Percentiles rank a stretch among this genome's conserved stretches.
Conservation (phyloP, 2,329 filamentous ascomycete genomes). For the Escovopsis sp. region DNA sequence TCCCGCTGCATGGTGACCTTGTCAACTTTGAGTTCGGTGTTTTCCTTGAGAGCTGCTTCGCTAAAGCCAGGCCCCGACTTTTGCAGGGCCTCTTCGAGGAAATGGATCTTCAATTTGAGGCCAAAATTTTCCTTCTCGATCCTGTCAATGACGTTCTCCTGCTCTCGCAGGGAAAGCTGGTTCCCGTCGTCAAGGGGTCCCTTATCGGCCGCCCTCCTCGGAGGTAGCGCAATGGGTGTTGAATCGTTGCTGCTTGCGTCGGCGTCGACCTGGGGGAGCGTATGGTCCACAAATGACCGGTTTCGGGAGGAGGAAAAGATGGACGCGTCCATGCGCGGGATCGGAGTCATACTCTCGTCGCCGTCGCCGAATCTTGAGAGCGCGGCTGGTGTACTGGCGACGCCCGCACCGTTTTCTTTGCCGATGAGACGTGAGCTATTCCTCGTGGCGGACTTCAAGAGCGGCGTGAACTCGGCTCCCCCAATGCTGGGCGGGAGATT, state of each 20-base stretch:
- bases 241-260: slow-evolving; percentile 69
- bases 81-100: slow-evolving; percentile 76
- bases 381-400: slow-evolving; percentile 50
- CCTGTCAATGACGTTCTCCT: slow-evolving; percentile 88
- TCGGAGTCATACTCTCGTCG: slow-evolving; percentile 47
- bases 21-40: slow-evolving; percentile 89
- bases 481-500: slow-evolving; percentile 53
- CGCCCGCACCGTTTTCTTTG: slow-evolving; percentile 45
- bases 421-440: slow-evolving; percentile 53
- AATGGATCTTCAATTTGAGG: slow-evolving; percentile 92
- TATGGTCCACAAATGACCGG: slow-evolving; percentile 51
- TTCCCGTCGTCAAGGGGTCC: slow-evolving; percentile 73
- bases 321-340: slow-evolving; percentile 61
- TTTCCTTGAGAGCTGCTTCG: slow-evolving; percentile 78
- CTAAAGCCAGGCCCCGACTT: slow-evolving; percentile 85
- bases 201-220: slow-evolving; percentile 46
- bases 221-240: slow-evolving; percentile 62
- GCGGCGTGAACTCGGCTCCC: slow-evolving; percentile 78
- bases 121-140: slow-evolving; percentile 98
- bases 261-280: slow-evolving; percentile 59
- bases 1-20: slow-evolving; percentile 82
- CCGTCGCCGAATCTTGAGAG: slow-evolving; percentile 52
- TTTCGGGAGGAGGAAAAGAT: slow-evolving; percentile 51
- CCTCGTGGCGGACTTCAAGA: slow-evolving; percentile 68
- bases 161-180: slow-evolving; percentile 79